phyloP scores from a whole-genome alignment of 2,329 filamentous ascomycete species.

The Cladosporium colombiae region DNA sequence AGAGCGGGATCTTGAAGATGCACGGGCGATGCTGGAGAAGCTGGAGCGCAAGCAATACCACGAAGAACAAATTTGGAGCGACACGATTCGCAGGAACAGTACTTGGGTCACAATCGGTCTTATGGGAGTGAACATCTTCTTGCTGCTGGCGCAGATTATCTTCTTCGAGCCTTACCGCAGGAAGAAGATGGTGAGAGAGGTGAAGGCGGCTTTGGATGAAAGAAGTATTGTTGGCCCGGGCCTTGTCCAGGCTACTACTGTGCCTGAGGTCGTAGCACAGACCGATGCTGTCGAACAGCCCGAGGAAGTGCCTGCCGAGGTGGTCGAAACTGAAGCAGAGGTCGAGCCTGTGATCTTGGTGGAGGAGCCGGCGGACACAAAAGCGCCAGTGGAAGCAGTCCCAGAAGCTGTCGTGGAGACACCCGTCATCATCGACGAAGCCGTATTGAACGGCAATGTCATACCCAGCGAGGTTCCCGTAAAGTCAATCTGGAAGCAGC shows the following conservation, averaged over 20 bases:
- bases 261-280: constrained; percentile 27
- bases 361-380: not conserved
- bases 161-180: constrained; percentile 92
- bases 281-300: constrained; percentile 30
- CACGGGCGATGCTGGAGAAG: constrained; percentile 72
- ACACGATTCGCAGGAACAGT: constrained; percentile 92
- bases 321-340: constrained; percentile 12
- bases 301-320: constrained; percentile 24
- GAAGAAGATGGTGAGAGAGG: constrained; percentile 75
- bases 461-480: not conserved
- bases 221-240: constrained; percentile 50
- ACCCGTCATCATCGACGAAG: not conserved
- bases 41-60: constrained; percentile 90
- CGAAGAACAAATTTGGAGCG: constrained; percentile 99
- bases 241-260: constrained; percentile 12
- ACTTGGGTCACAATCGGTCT: constrained; percentile 98
- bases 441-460: not conserved
- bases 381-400: not conserved
- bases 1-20: constrained; percentile 77
- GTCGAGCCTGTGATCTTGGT: not conserved
- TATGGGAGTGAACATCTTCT: constrained; percentile 92
- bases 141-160: constrained; percentile 72
- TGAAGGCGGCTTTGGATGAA: constrained; percentile 69
- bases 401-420: not conserved
- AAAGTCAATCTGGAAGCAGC: constrained; percentile 3